Evolutionary conservation across 225 moss, liverwort and hornwort genomes (phyloP).

Genomic region (Sphagnum contortum): DNA sequence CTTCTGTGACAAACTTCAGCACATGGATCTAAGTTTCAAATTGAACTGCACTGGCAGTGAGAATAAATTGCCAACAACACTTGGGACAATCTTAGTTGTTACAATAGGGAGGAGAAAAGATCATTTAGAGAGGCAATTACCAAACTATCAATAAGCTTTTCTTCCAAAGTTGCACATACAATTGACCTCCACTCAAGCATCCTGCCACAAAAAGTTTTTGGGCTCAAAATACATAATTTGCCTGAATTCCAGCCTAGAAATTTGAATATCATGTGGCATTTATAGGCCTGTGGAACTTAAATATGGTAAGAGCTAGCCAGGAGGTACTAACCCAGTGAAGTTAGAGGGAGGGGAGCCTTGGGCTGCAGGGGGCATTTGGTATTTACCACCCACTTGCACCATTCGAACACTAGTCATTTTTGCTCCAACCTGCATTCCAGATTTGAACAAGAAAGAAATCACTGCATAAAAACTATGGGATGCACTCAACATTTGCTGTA

Average conservation of each 20-base stretch:
- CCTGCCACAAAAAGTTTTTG: conserved; percentile 8
- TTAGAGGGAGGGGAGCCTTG: conserved; percentile 38
- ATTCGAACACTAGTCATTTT: conserved; percentile 55
- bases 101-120: neutral
- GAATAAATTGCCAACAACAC: too few species aligned
- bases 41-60: too few species aligned
- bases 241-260: too few species aligned
- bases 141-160: conserved; percentile 30
- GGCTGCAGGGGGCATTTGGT: conserved; percentile 41
- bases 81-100: too few species aligned
- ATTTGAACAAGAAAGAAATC: neutral
- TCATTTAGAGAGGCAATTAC: conserved; percentile 8
- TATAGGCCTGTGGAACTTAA: too few species aligned
- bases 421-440: conserved; percentile 36
- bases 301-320: neutral
- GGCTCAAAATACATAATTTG: too few species aligned
- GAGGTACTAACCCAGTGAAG: conserved; percentile 24
- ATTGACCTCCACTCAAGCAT: conserved; percentile 46
- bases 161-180: conserved; percentile 24
- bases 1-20: too few species aligned
- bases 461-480: neutral
- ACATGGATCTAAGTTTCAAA: too few species aligned
- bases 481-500: neutral
- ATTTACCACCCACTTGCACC: conserved; percentile 59
- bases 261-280: too few species aligned